Evolutionary conservation across 2,329 filamentous ascomycete genomes (phyloP).

Genomic region (Fusarium sp.): DNA sequence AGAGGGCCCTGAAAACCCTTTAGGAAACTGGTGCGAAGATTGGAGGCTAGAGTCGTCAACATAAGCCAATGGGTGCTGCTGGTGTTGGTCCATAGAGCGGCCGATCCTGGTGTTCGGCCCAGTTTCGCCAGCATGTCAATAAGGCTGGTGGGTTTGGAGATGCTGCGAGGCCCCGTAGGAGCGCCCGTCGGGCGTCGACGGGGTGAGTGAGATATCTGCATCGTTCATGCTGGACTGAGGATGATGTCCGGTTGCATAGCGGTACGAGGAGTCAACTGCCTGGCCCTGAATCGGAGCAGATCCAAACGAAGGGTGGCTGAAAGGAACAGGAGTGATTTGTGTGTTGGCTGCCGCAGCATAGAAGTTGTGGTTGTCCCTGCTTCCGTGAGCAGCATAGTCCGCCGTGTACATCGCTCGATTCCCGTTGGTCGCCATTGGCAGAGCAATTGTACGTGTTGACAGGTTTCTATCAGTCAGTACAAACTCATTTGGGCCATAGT

Average conservation of each 20-base stretch:
- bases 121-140: constrained; percentile 29
- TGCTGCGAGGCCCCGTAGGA: constrained; percentile 2
- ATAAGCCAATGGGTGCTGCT: constrained; percentile 24
- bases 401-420: neutral
- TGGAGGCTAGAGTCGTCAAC: constrained; percentile 1
- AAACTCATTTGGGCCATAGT: constrained; percentile 17
- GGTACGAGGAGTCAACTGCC: constrained; percentile 13
- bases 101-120: constrained; percentile 27
- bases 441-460: constrained; percentile 4
- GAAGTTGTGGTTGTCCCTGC: constrained; percentile 7
- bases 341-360: neutral
- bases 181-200: constrained; percentile 1
- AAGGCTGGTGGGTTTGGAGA: constrained; percentile 26
- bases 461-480: constrained; percentile 25
- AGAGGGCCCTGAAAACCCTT: constrained; percentile 10
- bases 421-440: constrained; percentile 4
- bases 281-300: constrained; percentile 8
- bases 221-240: constrained; percentile 1
- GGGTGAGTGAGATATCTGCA: constrained; percentile 4
- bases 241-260: constrained; percentile 3
- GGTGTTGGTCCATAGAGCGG: constrained; percentile 23
- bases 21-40: constrained; percentile 6
- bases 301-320: neutral
- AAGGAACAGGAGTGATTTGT: constrained; percentile 9
- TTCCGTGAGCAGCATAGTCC: constrained; percentile 1